phyloP scores from a whole-genome alignment of 768 basidiomycete genomes.

The Sarcomyxa edulis region DNA sequence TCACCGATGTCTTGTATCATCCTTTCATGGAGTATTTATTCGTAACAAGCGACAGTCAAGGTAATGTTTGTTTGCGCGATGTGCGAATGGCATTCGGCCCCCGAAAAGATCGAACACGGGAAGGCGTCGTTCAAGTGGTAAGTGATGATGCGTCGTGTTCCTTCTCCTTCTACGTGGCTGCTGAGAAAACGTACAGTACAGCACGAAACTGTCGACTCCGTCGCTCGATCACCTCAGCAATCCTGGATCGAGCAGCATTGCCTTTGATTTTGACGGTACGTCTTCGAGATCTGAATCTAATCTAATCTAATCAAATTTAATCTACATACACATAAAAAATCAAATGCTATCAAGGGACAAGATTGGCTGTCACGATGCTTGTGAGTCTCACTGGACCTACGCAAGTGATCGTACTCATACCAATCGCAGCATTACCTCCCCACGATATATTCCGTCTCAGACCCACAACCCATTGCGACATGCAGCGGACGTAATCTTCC shows the following conservation, averaged over 20 bases:
- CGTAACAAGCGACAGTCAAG: slow-evolving; percentile 53
- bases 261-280: slow-evolving; percentile 65
- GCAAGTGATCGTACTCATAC: background rate
- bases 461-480: slow-evolving; percentile 65
- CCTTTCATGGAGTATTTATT: slow-evolving; percentile 67
- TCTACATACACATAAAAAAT: background rate
- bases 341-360: slow-evolving; percentile 38
- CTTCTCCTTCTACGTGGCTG: background rate
- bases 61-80: slow-evolving; percentile 64
- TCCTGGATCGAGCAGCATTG: slow-evolving; percentile 65
- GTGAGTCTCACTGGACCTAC: slow-evolving; percentile 31
- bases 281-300: too few relatives aligned
- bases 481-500: slow-evolving; percentile 57
- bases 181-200: slow-evolving; percentile 26
- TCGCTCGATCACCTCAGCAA: slow-evolving; percentile 34
- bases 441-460: slow-evolving; percentile 63
- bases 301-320: too few relatives aligned
- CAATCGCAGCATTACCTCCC: slow-evolving; percentile 56
- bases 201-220: slow-evolving; percentile 37
- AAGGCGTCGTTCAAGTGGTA: slow-evolving; percentile 55
- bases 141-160: slow-evolving; percentile 8
- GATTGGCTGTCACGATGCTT: slow-evolving; percentile 61
- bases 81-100: slow-evolving; percentile 70
- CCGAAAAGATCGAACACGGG: slow-evolving; percentile 29
- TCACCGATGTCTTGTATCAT: slow-evolving; percentile 64